Conservation (phyloP, 768 basidiomycete species). For the Podaxis rugospora region DNA sequence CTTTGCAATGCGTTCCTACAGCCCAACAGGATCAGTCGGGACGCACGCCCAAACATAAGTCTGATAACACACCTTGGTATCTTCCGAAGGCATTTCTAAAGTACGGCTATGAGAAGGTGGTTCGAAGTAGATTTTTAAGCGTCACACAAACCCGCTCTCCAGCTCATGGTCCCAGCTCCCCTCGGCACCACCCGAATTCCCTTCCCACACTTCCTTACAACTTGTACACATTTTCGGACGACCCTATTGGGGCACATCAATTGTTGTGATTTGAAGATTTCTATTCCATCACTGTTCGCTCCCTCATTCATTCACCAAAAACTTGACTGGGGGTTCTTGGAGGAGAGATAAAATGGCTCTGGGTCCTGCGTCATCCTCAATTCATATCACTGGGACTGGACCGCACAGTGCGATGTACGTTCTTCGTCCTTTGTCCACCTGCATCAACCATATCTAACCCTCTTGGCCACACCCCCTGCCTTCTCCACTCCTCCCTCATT, state of each 20-base stretch:
- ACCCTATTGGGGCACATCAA: slow-evolving; percentile 10
- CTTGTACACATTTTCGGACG: slow-evolving; percentile 30
- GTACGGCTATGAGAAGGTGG: slow-evolving; percentile 10
- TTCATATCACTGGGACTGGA: slow-evolving; percentile 38
- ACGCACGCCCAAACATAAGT: neutral
- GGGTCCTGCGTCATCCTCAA: slow-evolving; percentile 44
- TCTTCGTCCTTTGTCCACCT: neutral
- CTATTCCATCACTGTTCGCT: slow-evolving; percentile 12
- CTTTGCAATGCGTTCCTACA: slow-evolving; percentile 78
- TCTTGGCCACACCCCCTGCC: neutral
- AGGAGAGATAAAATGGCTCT: slow-evolving; percentile 34
- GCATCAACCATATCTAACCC: slow-evolving; percentile 5
- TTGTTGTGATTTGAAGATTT: slow-evolving; percentile 14
- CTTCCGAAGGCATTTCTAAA: slow-evolving; percentile 76
- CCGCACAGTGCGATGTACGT: slow-evolving; percentile 37
- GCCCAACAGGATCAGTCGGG: neutral
- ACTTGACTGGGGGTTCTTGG: neutral
- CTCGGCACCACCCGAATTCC: slow-evolving; percentile 2
- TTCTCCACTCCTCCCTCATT: neutral
- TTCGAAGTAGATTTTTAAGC: slow-evolving; percentile 14
- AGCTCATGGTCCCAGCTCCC: neutral
- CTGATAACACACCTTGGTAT: slow-evolving; percentile 64
- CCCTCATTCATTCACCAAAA: slow-evolving; percentile 14
- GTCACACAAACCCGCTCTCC: slow-evolving; percentile 11
- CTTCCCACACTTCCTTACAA: slow-evolving; percentile 28